Evolutionary conservation across 2,329 filamentous ascomycete species (phyloP).

Genomic region (Fusarium ambrosium): DNA sequence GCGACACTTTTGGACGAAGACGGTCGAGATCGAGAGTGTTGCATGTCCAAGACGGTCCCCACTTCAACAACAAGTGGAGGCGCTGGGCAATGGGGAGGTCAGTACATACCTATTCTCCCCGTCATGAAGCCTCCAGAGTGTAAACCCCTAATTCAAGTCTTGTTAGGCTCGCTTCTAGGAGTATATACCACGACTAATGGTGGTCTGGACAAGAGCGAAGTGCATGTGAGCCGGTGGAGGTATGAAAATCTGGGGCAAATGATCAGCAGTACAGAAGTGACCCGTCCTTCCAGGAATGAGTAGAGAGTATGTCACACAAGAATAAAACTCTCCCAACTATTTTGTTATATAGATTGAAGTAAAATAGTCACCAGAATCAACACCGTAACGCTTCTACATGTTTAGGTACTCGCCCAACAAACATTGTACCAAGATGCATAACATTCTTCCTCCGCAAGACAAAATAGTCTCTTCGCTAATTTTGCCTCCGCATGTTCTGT

Average conservation of each 20-base stretch:
- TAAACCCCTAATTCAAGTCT: background rate
- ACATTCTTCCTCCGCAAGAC: too few relatives aligned
- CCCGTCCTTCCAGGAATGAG: background rate
- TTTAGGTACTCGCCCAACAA: too few relatives aligned
- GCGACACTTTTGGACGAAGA: background rate
- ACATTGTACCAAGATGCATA: too few relatives aligned
- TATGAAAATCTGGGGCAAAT: background rate
- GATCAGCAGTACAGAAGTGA: background rate
- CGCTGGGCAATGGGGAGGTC: background rate
- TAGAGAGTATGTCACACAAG: background rate
- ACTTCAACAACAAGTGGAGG: background rate
- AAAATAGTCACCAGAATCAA: too few relatives aligned
- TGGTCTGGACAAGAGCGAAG: background rate
- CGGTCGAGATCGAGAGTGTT: background rate
- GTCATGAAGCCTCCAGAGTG: background rate
- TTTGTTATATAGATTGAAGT: too few relatives aligned
- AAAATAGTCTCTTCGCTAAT: too few relatives aligned
- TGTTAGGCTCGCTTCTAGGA: background rate
- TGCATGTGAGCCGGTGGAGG: background rate
- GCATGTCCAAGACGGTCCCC: background rate
- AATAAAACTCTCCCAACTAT: too few relatives aligned
- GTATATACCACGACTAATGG: background rate
- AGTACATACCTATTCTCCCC: background rate
- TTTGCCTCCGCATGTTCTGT: too few relatives aligned
- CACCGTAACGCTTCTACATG: too few relatives aligned